phyloP scores from a whole-genome alignment of 2,329 filamentous ascomycete genomes.

The Cordyceps farinosa region DNA sequence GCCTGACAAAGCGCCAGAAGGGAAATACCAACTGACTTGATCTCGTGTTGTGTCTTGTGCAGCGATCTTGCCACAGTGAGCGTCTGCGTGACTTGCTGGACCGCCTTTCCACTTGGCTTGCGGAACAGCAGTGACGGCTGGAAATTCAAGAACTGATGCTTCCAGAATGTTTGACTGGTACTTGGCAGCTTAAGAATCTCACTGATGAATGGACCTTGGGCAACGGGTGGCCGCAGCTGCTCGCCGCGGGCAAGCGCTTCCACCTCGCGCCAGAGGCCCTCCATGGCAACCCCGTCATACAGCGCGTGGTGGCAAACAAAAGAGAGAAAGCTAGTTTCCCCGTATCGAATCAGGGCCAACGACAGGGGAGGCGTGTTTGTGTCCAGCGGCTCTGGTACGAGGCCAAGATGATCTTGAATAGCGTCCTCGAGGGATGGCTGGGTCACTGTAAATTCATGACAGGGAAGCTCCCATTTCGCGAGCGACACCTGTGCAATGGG shows the following conservation, averaged over 20 bases:
- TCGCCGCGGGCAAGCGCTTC: constrained; percentile 52
- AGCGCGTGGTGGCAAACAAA: constrained; percentile 72
- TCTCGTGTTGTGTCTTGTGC: constrained; percentile 43
- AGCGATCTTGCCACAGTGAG: constrained; percentile 37
- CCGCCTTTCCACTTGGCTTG: constrained; percentile 21
- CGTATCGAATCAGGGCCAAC: constrained; percentile 38
- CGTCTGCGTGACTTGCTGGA: constrained; percentile 29
- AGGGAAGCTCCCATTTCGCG: constrained; percentile 38
- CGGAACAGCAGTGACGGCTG: constrained; percentile 30
- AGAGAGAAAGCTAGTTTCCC: constrained; percentile 38
- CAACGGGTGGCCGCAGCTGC: constrained; percentile 44
- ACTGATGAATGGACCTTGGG: constrained; percentile 62
- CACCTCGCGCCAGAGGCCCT: constrained; percentile 65
- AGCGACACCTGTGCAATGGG: constrained; percentile 73
- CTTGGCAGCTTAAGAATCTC: constrained; percentile 49
- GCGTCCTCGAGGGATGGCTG: constrained; percentile 34
- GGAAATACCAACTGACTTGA: constrained; percentile 54
- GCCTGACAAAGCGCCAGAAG: constrained; percentile 68
- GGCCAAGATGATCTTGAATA: constrained; percentile 38
- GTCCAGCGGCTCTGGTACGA: constrained; percentile 40
- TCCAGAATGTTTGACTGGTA: constrained; percentile 64
- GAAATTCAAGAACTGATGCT: constrained; percentile 49
- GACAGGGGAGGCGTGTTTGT: constrained; percentile 44
- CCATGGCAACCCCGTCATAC: constrained; percentile 80
- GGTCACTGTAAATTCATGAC: constrained; percentile 35